Percentiles rank a stretch among this genome's conserved stretches.
These are phyloP conservation scores for Wallacemonas rigidus DNA, from an alignment of 208 protist genomes.

Conservation along the genomic window DNA sequence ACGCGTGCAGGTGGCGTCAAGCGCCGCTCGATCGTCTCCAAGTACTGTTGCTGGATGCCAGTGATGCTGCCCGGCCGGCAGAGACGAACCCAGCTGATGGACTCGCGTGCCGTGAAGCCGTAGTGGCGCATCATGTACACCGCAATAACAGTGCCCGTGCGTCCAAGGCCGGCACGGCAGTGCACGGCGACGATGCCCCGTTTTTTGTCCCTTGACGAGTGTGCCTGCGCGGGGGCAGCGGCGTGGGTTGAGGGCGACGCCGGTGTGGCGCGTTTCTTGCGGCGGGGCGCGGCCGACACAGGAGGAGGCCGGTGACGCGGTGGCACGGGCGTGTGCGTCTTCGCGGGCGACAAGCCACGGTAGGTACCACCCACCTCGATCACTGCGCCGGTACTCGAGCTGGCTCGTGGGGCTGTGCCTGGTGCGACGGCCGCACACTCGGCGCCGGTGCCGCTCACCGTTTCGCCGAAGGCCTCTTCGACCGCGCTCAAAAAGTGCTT, in stretches of 20 bases:
- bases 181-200: conserved; percentile 90
- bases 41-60: conserved; percentile 95
- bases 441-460: background rate
- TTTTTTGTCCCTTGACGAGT: background rate
- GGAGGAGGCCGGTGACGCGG: conserved; percentile 6
- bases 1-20: conserved; percentile 38
- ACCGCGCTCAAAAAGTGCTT: conserved; percentile 86
- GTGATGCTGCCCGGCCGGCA: conserved; percentile 96
- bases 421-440: no score
- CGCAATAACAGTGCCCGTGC: conserved; percentile 95
- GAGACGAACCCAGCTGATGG: conserved; percentile 94
- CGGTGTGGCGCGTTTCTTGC: background rate
- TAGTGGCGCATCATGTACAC: conserved; percentile 94
- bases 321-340: conserved; percentile 20
- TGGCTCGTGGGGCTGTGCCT: background rate
- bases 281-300: background rate
- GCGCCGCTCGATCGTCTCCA: conserved; percentile 81
- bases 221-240: background rate
- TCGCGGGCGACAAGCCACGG: conserved; percentile 42
- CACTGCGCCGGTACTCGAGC: background rate
- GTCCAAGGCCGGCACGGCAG: conserved; percentile 96
- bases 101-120: conserved; percentile 89
- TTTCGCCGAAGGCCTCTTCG: conserved; percentile 62
- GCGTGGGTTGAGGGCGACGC: background rate
- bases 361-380: conserved; percentile 29